Percentiles rank a stretch among this genome's conserved stretches.
Evolutionary conservation across 257 asterid species (phyloP).

Genomic region (Gentiana macrophylla): DNA sequence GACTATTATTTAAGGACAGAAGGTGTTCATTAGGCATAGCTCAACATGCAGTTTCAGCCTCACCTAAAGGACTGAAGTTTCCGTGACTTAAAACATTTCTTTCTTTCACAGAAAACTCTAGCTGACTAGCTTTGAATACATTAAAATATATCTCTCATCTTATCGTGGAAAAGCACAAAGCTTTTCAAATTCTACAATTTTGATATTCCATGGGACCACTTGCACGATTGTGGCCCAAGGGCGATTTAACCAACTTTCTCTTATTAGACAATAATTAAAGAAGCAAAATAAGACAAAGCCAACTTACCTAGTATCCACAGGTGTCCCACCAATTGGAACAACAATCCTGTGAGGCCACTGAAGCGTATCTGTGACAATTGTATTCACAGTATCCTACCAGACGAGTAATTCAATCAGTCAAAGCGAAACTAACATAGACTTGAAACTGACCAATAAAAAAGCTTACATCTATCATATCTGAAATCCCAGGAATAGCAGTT

Average conservation of each 20-base stretch:
- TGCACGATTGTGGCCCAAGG: background rate
- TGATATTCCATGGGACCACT: background rate
- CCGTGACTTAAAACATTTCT: too few relatives aligned
- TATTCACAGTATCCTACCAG: slow-evolving; percentile 69
- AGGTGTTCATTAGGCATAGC: too few relatives aligned
- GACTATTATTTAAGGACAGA: too few relatives aligned
- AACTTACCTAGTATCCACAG: slow-evolving; percentile 67
- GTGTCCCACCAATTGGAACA: slow-evolving; percentile 89
- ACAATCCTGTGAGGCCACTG: slow-evolving; percentile 99
- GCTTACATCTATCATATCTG: slow-evolving; percentile 97
- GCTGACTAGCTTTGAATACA: too few relatives aligned
- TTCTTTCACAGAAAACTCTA: too few relatives aligned
- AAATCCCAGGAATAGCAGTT: slow-evolving; percentile 90
- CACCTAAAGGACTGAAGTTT: too few relatives aligned
- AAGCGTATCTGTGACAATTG: slow-evolving; percentile 82
- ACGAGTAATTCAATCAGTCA: slow-evolving; percentile 23
- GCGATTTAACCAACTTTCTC: background rate
- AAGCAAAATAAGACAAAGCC: background rate
- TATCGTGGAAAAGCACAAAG: too few relatives aligned
- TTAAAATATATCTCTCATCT: too few relatives aligned
- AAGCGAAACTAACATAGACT: background rate
- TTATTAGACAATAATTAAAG: background rate
- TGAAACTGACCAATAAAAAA: slow-evolving; percentile 1
- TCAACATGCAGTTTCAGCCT: too few relatives aligned
- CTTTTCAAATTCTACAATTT: background rate